phyloP scores from a whole-genome alignment of 2,329 filamentous ascomycete genomes.

The Penicillium sp. region DNA sequence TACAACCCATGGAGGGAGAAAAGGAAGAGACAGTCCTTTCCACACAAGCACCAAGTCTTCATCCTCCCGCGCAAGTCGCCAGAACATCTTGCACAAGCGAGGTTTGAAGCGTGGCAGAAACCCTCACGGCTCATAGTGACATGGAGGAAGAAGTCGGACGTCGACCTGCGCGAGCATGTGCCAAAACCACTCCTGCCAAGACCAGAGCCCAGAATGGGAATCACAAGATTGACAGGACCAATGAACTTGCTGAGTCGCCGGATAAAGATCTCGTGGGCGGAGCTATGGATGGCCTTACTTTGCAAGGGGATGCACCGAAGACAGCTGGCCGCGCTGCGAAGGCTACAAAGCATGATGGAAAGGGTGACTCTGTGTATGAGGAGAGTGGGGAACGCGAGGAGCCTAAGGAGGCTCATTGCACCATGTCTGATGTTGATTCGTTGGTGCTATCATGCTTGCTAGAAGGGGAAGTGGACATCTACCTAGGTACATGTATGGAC shows the following conservation, averaged over 20 bases:
- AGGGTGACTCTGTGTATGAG: not conserved
- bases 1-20: not conserved
- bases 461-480: not conserved
- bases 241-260: not conserved
- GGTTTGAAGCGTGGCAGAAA: not conserved
- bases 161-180: too few relatives aligned
- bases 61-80: too few relatives aligned
- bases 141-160: not conserved
- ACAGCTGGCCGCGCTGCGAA: not conserved
- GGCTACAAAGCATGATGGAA: not conserved
- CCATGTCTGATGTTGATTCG: not conserved
- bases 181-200: not conserved
- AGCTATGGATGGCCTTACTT: not conserved
- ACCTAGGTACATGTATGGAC: too few relatives aligned
- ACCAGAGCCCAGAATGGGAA: not conserved
- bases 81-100: not conserved
- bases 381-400: not conserved
- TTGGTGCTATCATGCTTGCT: not conserved
- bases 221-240: not conserved
- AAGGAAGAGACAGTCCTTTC: not conserved
- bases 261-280: not conserved
- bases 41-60: not conserved
- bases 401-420: not conserved
- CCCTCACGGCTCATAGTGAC: not conserved
- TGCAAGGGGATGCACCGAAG: not conserved